A percentile compares a stretch with the other conserved stretches of the same genome.
Conservation (phyloP, 2,329 filamentous ascomycete species). For the Elsinoe perseae region DNA sequence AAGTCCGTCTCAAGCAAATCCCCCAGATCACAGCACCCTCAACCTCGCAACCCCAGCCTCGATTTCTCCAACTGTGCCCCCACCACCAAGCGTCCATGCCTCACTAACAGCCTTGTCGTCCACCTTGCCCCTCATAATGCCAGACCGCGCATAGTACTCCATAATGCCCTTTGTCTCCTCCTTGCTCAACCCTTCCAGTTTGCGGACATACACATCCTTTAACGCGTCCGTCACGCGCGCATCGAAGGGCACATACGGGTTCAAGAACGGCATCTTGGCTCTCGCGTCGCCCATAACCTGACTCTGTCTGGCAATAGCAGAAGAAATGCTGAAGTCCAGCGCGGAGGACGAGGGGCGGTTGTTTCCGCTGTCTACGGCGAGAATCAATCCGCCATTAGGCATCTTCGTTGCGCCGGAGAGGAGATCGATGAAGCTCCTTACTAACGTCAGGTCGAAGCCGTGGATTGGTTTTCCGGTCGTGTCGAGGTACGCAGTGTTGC, state of each 20-base stretch:
- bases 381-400: conserved; percentile 68
- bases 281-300: conserved; percentile 6
- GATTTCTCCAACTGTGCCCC: conserved; percentile 78
- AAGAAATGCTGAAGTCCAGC: conserved; percentile 43
- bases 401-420: conserved; percentile 52
- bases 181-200: conserved; percentile 62
- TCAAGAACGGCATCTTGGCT: conserved; percentile 37
- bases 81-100: conserved; percentile 75
- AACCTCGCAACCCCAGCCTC: conserved; percentile 40
- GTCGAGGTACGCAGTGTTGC: conserved; percentile 64
- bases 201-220: conserved; percentile 41
- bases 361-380: conserved; percentile 64
- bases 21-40: background rate
- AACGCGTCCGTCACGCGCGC: conserved; percentile 43
- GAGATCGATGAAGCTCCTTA: conserved; percentile 66
- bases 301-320: conserved; percentile 22
- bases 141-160: conserved; percentile 90
- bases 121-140: conserved; percentile 62
- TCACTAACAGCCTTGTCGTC: conserved; percentile 65
- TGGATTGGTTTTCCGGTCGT: conserved; percentile 68
- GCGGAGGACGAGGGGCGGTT: conserved; percentile 59
- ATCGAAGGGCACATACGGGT: conserved; percentile 48
- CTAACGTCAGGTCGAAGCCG: conserved; percentile 71
- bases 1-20: background rate
- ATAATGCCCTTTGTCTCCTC: conserved; percentile 69